Percentiles rank a stretch among this genome's conserved stretches.
Evolutionary conservation across 495 filamentous ascomycete genomes (phyloP).

Genomic region (Glutinoglossum americanum): DNA sequence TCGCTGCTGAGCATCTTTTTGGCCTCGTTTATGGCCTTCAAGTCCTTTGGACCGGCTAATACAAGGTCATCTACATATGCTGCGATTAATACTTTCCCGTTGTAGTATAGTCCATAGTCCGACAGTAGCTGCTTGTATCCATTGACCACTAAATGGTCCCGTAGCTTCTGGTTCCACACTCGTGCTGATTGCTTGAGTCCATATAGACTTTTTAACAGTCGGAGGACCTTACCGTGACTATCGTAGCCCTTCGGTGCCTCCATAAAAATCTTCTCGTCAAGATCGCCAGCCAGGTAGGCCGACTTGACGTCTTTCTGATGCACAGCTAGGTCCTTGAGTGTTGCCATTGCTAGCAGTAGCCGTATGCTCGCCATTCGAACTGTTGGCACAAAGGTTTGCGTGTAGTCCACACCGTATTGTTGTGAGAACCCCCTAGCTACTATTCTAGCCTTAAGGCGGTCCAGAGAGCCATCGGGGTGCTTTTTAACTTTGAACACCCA

Average conservation of each 20-base stretch:
- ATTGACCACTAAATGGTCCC: slow-evolving; percentile 4
- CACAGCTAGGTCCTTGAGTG: background rate
- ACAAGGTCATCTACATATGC: slow-evolving; percentile 10
- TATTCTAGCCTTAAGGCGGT: background rate
- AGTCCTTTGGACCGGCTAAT: slow-evolving; percentile 2
- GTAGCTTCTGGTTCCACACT: slow-evolving; percentile 7
- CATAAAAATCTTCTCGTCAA: slow-evolving; percentile 1
- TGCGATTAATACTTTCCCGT: slow-evolving; percentile 4
- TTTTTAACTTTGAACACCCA: slow-evolving; percentile 3
- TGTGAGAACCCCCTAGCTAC: slow-evolving; percentile 1
- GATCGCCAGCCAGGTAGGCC: background rate
- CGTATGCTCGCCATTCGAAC: background rate
- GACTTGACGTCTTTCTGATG: background rate
- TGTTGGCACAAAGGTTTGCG: background rate
- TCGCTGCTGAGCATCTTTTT: background rate
- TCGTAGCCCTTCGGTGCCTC: background rate
- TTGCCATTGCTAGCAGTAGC: background rate
- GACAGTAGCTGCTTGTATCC: slow-evolving; percentile 3
- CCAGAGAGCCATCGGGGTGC: background rate
- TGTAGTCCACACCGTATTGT: background rate
- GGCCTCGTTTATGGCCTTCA: background rate
- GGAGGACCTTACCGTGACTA: background rate
- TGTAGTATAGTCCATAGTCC: slow-evolving; percentile 5
- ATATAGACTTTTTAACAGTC: slow-evolving; percentile 8
- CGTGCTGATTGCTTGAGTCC: slow-evolving; percentile 9